Base-by-base conservation (phyloP, 225 moss, liverwort and hornwort genomes). In the Antitrichia curtipendula region DNA sequence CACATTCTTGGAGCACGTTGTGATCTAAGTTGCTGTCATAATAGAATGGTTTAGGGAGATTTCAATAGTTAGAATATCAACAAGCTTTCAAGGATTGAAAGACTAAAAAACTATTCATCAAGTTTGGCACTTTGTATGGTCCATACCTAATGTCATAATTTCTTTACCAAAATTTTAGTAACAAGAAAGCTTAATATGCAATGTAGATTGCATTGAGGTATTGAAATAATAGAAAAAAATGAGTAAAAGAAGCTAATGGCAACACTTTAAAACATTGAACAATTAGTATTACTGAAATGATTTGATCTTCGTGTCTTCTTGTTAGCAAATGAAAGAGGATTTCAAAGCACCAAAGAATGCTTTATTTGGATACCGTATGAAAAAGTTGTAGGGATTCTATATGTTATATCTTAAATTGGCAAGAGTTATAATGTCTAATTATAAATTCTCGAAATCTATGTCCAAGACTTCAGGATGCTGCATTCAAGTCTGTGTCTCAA, bases 1-100 rank as follows among this genome's bases (percentile, higher is more conserved):
- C 78, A 23, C 94, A 94, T 65, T 83, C 75, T 90, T 94, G 93
- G 8, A 93, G 82, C 9, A 82, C 72, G 6, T 73, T 83, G 86
- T 88, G 62, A 60, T 91, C 77, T 78, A 94, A 62, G 38, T 90
- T 88, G 31, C 90, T 93, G 86, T 34, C 52, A 79, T 1, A n/a
- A 52, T 43, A 22, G 3, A 59, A 69, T 25, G 16, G 38, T 50
- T 49, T 4, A 31, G n/a, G 36, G 23, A 61, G 32, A 34, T 43
- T 75, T 45, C 27, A 63, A 3, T 75, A 57, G 14, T 20, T 79
- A 52, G 43, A 84, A 54, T 50, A 25, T 64, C 62, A 62, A 53
- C 19, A 54, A 5, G 21, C 49, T 15, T 62, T 56, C 2, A 34
- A 1, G 36, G 13, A 8, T 12, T 24, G 29, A 18, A 66, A 29